A percentile compares a stretch with the other conserved stretches of the same genome.
Conservation (phyloP, 1,139 yeast species). For the Protomyces macrosporus region DNA sequence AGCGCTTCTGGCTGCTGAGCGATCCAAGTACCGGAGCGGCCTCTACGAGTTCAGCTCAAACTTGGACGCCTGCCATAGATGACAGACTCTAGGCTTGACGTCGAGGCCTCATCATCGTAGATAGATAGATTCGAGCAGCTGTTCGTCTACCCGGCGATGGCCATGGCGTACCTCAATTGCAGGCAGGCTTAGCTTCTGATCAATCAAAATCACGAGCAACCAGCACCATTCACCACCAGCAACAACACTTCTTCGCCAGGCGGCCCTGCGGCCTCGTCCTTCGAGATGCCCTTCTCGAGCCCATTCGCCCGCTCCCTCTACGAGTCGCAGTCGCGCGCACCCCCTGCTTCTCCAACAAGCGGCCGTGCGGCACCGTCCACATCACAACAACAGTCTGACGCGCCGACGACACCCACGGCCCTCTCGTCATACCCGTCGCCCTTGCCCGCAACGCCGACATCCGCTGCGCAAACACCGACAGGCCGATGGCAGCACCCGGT, state of each 20-base stretch:
- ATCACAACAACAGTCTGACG: background rate
- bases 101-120: too few species aligned
- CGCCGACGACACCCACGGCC: constrained; percentile 1
- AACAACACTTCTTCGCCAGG: too few species aligned
- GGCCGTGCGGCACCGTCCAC: background rate
- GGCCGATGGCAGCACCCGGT: constrained; percentile 19
- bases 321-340: background rate
- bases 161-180: too few species aligned
- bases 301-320: background rate
- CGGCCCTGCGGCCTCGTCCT: too few species aligned
- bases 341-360: background rate
- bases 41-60: constrained; percentile 2
- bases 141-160: too few species aligned
- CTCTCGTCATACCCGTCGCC: constrained; percentile 19
- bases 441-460: constrained; percentile 4
- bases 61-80: constrained; percentile 1
- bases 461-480: constrained; percentile 13
- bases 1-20: constrained; percentile 17
- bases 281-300: background rate
- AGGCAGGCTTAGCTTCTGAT: too few species aligned
- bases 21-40: constrained; percentile 8
- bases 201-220: too few species aligned
- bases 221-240: too few species aligned
- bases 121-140: too few species aligned
- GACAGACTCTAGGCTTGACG: too few species aligned